Base-by-base conservation (phyloP, 331 rosid genomes). In the Phaseolus coccineus region DNA sequence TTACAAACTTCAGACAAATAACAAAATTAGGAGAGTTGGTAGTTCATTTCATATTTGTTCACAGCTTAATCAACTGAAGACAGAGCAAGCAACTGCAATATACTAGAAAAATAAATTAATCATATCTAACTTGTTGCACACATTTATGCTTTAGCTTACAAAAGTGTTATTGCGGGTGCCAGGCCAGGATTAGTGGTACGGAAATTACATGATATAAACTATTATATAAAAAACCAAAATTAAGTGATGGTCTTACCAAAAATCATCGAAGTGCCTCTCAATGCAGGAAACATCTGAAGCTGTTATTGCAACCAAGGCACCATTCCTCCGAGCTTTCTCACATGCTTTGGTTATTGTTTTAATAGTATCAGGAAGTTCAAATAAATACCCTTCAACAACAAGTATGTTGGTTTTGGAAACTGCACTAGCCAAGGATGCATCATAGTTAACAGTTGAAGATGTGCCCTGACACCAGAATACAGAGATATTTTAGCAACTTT, bases 281-380 rank as follows among this genome's bases (percentile, higher is more conserved):
- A 91, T 89, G 91, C 99, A 96, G 55, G 99, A 89, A 80, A 91
- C 91, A 58, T 96, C 98, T 24, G 99, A 96, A 63, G 98, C 98
- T 63, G 98, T 96, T 76, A 96, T 78, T 62, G 99, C 98, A 76
- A 96, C 96, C 72, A 93, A 82, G 73, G 94, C 91, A 77, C 98
- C 97, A 13, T 78, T 81, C 53, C 82, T 85, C 78, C 88, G 92
- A 40, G 99, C 99, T 89, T 87, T 86, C 73, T 86, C 88, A 14
- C 99, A 95, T 33, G 97, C 97, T 80, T 83, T 81, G 13, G 81
- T 78, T 44, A 96, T 91, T 35, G 94, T 78, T 79, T 85, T 90
- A 66, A 96, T 87, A 48, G 99, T 93, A 69, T 91, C 98, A 19
- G 94, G 93, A 71, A 96, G 87, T 86, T 93, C 99, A 76, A 96